Evolutionary conservation across 352 stramenopile species (phyloP).

Genomic region (Phytophthora idaei): DNA sequence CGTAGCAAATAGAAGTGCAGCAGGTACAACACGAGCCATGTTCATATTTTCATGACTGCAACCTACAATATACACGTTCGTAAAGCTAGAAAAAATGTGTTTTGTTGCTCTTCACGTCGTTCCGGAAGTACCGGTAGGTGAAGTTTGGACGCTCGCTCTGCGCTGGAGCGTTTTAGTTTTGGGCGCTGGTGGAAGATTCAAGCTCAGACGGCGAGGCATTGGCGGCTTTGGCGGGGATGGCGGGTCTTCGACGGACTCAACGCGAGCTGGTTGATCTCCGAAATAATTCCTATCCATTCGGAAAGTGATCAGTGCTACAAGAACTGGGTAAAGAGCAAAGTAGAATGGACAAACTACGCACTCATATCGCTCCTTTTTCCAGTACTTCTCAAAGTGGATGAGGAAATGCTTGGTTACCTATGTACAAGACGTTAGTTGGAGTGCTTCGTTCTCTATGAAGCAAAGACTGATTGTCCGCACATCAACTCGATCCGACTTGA

Average conservation of each 20-base stretch:
- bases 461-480: slow-evolving; percentile 19
- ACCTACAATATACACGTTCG: slow-evolving; percentile 40
- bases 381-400: slow-evolving; percentile 83
- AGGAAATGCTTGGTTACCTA: slow-evolving; percentile 71
- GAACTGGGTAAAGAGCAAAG: neutral
- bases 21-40: slow-evolving; percentile 36
- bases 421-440: slow-evolving; percentile 1
- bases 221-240: slow-evolving; percentile 19
- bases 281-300: slow-evolving; percentile 55
- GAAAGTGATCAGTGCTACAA: slow-evolving; percentile 1
- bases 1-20: slow-evolving; percentile 33
- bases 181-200: slow-evolving; percentile 43
- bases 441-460: neutral
- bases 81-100: slow-evolving; percentile 22
- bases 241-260: neutral
- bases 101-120: slow-evolving; percentile 11
- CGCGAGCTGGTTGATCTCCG: slow-evolving; percentile 36
- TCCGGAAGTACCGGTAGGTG: slow-evolving; percentile 3
- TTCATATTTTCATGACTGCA: slow-evolving; percentile 43
- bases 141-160: slow-evolving; percentile 48
- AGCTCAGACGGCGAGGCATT: slow-evolving; percentile 47
- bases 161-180: slow-evolving; percentile 43
- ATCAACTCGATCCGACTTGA: slow-evolving; percentile 73
- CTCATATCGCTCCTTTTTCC: slow-evolving; percentile 78
- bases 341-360: slow-evolving; percentile 23